Conservation (phyloP, 1,139 yeast species). For the Wickerhamiella infanticola region DNA sequence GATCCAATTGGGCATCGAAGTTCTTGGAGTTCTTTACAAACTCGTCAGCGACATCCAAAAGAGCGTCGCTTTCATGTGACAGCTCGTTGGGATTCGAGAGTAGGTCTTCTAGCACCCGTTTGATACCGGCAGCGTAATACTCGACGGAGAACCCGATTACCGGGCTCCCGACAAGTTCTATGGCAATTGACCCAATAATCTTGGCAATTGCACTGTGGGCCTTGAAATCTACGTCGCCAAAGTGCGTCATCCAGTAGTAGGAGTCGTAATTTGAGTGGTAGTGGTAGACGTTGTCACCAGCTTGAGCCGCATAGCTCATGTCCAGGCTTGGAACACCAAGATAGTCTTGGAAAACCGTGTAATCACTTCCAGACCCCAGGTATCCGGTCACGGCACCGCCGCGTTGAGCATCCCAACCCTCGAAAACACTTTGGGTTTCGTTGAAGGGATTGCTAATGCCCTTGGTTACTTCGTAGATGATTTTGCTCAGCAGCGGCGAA, state of each 20-base stretch:
- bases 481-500: constrained; percentile 31
- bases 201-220: constrained; percentile 41
- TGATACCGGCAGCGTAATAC: constrained; percentile 29
- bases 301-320: constrained; percentile 33
- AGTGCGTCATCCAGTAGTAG: constrained; percentile 45
- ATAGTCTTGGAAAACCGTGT: constrained; percentile 50
- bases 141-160: constrained; percentile 29
- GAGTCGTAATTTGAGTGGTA: constrained; percentile 61
- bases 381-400: constrained; percentile 22
- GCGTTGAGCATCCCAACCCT: constrained; percentile 13
- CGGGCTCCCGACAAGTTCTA: constrained; percentile 34
- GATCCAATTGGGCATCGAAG: constrained; percentile 19
- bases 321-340: constrained; percentile 52
- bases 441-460: constrained; percentile 10
- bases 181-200: constrained; percentile 33
- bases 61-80: constrained; percentile 1
- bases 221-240: constrained; percentile 43
- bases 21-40: constrained; percentile 17
- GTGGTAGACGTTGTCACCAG: constrained; percentile 41
- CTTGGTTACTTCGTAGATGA: constrained; percentile 11
- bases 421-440: constrained; percentile 10
- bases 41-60: constrained; percentile 16
- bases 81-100: constrained; percentile 6
- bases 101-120: constrained; percentile 6
- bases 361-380: constrained; percentile 55